phyloP scores from a whole-genome alignment of 352 stramenopile genomes.

The Elongisporangium prolatum region DNA sequence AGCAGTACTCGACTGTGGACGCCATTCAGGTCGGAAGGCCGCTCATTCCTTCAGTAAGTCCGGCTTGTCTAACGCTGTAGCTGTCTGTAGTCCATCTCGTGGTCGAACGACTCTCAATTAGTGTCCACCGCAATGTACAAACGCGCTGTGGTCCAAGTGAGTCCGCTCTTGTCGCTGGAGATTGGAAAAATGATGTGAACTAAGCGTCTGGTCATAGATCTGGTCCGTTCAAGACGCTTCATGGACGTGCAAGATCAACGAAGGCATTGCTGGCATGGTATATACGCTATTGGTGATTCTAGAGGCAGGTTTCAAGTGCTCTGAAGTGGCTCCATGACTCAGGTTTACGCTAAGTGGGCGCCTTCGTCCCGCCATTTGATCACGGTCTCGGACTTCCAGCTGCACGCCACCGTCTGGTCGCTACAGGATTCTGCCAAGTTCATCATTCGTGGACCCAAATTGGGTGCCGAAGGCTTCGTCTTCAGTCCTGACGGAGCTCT shows the following conservation, averaged over 20 bases:
- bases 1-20: slow-evolving; percentile 56
- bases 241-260: slow-evolving; percentile 69
- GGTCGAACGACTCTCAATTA: slow-evolving; percentile 64
- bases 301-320: neutral
- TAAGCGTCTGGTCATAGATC: slow-evolving; percentile 13
- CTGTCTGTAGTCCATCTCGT: slow-evolving; percentile 23
- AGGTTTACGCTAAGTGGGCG: slow-evolving; percentile 37
- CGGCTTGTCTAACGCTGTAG: neutral
- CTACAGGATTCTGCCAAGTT: slow-evolving; percentile 54
- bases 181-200: neutral
- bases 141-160: slow-evolving; percentile 51
- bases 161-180: neutral
- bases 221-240: slow-evolving; percentile 64
- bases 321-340: neutral
- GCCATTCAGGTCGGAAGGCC: slow-evolving; percentile 29
- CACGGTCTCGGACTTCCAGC: slow-evolving; percentile 81
- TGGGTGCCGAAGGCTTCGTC: slow-evolving; percentile 53
- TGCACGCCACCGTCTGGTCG: slow-evolving; percentile 81
- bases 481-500: slow-evolving; percentile 58
- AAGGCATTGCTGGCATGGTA: slow-evolving; percentile 65
- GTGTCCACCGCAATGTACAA: slow-evolving; percentile 65
- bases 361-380: slow-evolving; percentile 65
- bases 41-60: neutral
- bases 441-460: slow-evolving; percentile 64
- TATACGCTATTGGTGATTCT: neutral